phyloP scores from a whole-genome alignment of 192 early-diverging fungal species.

The Umbelopsis vinacea region DNA sequence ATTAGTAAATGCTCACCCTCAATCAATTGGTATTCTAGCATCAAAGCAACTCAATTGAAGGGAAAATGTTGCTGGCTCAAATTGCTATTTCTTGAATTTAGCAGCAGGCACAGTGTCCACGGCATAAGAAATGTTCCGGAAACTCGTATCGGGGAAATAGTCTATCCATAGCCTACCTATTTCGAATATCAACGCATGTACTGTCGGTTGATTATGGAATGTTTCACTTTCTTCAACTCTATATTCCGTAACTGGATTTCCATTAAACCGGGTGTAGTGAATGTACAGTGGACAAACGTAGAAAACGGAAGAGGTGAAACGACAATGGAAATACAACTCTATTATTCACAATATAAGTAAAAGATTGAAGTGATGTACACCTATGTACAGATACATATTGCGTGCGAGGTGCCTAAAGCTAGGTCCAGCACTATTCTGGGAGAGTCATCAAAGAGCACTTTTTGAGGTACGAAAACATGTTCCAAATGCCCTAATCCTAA shows the following conservation, averaged over 20 bases:
- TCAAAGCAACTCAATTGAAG: background rate
- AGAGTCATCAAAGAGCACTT: slow-evolving; percentile 23
- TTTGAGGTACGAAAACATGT: slow-evolving; percentile 37
- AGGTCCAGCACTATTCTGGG: slow-evolving; percentile 23
- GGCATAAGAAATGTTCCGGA: slow-evolving; percentile 9
- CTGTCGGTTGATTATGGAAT: background rate
- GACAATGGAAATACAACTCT: background rate
- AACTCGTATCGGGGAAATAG: slow-evolving; percentile 12
- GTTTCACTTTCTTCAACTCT: slow-evolving; percentile 16
- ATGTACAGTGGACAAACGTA: background rate
- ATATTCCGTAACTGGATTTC: slow-evolving; percentile 14
- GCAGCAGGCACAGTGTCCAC: background rate
- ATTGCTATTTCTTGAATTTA: background rate
- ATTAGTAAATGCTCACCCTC: background rate
- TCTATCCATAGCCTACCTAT: background rate
- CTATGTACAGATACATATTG: slow-evolving; percentile 27
- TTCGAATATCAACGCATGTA: background rate
- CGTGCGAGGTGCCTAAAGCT: slow-evolving; percentile 37
- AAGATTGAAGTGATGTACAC: background rate
- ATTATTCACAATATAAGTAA: background rate
- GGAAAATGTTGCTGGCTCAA: background rate
- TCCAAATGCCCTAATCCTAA: slow-evolving; percentile 41
- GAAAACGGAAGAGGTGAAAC: background rate
- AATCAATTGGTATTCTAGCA: background rate
- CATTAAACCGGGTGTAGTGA: too few relatives aligned